phyloP scores from a whole-genome alignment of 306 rosid genomes.

The Cercis canadensis region DNA sequence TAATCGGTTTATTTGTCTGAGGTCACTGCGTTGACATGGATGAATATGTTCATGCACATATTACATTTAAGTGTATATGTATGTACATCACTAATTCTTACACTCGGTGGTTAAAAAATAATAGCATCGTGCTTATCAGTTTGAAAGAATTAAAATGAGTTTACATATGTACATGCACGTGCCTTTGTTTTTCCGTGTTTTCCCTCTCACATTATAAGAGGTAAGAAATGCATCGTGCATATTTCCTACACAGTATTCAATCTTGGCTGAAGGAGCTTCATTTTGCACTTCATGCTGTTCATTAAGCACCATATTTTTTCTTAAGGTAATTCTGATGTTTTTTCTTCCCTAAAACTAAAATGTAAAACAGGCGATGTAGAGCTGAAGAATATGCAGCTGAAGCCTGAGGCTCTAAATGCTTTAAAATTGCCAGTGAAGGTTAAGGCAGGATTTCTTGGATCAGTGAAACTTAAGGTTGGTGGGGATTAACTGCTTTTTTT shows the following conservation, averaged over 20 bases:
- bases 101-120: too few relatives aligned
- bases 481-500: conserved; percentile 16
- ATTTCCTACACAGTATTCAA: not conserved
- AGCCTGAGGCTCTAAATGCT: conserved; percentile 98
- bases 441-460: conserved; percentile 98
- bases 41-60: too few relatives aligned
- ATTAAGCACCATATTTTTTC: not conserved
- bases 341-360: conserved; percentile 25
- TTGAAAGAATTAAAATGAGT: conserved; percentile 9
- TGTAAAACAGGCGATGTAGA: conserved; percentile 88
- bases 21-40: too few relatives aligned
- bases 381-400: conserved; percentile 98
- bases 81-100: too few relatives aligned
- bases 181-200: too few relatives aligned
- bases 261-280: not conserved
- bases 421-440: conserved; percentile 97
- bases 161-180: not conserved
- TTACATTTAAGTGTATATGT: too few relatives aligned
- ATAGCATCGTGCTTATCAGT: not conserved
- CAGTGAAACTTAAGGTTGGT: conserved; percentile 95
- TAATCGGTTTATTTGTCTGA: not conserved
- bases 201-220: not conserved
- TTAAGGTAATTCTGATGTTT: conserved; percentile 17
- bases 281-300: not conserved
- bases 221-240: not conserved